These are phyloP conservation scores for Oryza punctata DNA, from an alignment of 176 grass and related monocot species.

Conservation along the genomic window DNA sequence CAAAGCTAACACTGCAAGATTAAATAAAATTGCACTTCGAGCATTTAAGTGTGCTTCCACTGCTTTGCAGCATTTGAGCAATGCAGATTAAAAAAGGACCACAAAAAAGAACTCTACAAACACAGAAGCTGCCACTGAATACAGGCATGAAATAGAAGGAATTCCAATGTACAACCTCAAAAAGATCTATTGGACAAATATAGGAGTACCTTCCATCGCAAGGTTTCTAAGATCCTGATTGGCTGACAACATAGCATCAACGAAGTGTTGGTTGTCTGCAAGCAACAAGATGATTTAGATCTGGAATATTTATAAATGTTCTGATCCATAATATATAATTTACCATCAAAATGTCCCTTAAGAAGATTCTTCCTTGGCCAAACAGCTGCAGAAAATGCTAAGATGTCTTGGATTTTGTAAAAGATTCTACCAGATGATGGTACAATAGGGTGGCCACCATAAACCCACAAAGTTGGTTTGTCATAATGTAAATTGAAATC, in stretches of 20 bases:
- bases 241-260: constrained; percentile 61
- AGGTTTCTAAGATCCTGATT: constrained; percentile 66
- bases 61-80: background rate
- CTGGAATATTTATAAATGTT: constrained; percentile 7
- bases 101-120: background rate
- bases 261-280: constrained; percentile 60
- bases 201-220: constrained; percentile 64
- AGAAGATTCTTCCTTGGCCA: constrained; percentile 63
- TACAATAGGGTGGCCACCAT: constrained; percentile 81
- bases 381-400: constrained; percentile 55
- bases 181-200: constrained; percentile 13
- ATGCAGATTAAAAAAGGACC: background rate
- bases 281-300: constrained; percentile 27
- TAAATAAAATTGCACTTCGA: constrained; percentile 5
- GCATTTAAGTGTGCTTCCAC: no score
- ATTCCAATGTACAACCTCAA: background rate
- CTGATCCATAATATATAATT: constrained; percentile 11
- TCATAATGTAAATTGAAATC: constrained; percentile 56
- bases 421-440: constrained; percentile 65
- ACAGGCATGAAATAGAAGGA: background rate
- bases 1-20: constrained; percentile 1
- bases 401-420: constrained; percentile 62
- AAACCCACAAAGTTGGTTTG: constrained; percentile 72
- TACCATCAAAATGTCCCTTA: constrained; percentile 63
- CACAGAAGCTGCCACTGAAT: background rate